phyloP scores from a whole-genome alignment of 345 rosid genomes.

The Sapria himalayana region DNA sequence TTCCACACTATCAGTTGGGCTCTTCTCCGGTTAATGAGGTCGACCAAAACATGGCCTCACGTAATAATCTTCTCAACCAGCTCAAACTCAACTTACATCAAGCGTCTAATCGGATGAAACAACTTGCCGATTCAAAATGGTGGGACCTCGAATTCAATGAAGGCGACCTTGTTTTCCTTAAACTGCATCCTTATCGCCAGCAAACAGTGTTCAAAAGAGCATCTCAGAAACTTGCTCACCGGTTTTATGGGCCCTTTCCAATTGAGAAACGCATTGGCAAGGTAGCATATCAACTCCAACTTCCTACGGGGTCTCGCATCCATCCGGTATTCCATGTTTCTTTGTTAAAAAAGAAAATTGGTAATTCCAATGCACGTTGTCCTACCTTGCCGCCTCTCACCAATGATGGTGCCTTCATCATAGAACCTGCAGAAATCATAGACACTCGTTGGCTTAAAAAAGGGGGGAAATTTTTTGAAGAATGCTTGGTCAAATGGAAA shows the following conservation, averaged over 20 bases:
- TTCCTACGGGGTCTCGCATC: neutral
- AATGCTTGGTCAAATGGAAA: neutral
- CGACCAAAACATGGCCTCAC: neutral
- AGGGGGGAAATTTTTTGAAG: neutral
- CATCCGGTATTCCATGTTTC: too few species aligned
- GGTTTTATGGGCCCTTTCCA: neutral
- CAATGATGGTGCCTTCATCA: neutral
- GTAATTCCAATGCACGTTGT: neutral
- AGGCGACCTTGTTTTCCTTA: neutral
- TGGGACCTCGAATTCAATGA: neutral
- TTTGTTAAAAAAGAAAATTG: too few species aligned
- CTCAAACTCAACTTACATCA: slow-evolving; percentile 2
- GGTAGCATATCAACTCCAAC: neutral
- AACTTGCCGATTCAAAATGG: neutral
- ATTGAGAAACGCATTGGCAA: neutral
- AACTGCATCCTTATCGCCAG: neutral
- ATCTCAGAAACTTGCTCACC: neutral
- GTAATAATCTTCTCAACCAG: neutral
- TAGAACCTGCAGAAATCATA: neutral
- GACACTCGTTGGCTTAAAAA: too few species aligned
- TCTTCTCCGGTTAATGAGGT: neutral
- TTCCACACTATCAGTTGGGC: neutral
- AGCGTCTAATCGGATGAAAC: slow-evolving; percentile 2
- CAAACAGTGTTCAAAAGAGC: neutral
- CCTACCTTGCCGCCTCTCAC: neutral